Conservation (phyloP, 2,329 filamentous ascomycete species). For the Emericellopsis atlantica region DNA sequence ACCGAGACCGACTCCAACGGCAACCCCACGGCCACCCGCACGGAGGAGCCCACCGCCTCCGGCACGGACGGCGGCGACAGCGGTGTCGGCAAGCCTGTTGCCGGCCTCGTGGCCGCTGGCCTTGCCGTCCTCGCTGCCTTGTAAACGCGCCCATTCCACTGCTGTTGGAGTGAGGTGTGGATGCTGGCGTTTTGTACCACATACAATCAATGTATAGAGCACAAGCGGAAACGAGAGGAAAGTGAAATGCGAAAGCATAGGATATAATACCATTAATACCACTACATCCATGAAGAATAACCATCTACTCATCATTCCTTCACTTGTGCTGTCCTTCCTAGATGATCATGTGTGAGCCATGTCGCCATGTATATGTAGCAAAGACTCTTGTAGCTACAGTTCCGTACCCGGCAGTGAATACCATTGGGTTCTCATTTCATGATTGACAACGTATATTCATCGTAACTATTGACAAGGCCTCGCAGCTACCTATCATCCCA, state of each 20-base stretch:
- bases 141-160: neutral
- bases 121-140: neutral
- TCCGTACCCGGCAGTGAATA: neutral
- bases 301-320: too few relatives aligned
- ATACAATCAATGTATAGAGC: neutral
- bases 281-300: too few relatives aligned
- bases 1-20: neutral
- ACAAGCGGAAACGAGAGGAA: neutral
- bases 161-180: neutral
- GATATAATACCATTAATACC: neutral
- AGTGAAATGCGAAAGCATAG: neutral
- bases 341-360: too few relatives aligned
- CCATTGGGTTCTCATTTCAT: too few relatives aligned
- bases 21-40: neutral
- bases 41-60: neutral
- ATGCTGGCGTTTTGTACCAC: too few relatives aligned
- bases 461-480: neutral
- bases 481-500: constrained; percentile 21
- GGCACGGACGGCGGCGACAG: neutral
- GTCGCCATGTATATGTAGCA: too few relatives aligned
- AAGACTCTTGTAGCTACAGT: neutral
- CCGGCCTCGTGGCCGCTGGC: constrained; percentile 8
- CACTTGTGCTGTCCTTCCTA: too few relatives aligned
- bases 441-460: too few relatives aligned
- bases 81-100: neutral